Evolutionary conservation across 306 rosid genomes (phyloP), one percentile per base, ranked within the genome.

Genomic region (Vicia faba): DNA sequence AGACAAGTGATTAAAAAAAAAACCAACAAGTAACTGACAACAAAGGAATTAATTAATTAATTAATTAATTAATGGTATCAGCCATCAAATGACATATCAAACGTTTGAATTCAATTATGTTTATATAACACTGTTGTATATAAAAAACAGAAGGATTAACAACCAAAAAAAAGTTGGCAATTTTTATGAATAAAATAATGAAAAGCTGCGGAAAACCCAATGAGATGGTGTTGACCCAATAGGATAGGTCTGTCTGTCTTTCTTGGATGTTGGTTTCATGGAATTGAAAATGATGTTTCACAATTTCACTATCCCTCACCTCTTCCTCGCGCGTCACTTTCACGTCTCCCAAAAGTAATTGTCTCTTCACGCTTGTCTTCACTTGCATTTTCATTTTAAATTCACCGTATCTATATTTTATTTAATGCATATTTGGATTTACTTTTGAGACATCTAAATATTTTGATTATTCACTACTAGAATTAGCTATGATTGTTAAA

Each of bases 261-360:
- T 66, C 66, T 72, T 59, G 81, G 70, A 77, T n/a, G 75, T 75
- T 78, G 83, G 83, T 66, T 81, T 85, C 73, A 75, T 18, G 54
- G 23, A 46, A 48, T 19, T 20, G 58, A 51, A 74, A 69, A 65
- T 81, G 74, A 75, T 75, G 79, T 71, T 51, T 54, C 79, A 19
- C 26, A 43, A 1, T 68, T 35, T 61, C 25, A 35, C 56, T 18
- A 73, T 38, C 26, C 6, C 11, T 9, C 44, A 11, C 66, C 3
- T 2, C 55, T 9, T n/a, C 26, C 55, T 4, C 8, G 78, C 75
- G 82, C 82, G 71, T 79, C 29, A 2, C 63, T 13, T 53, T 2
- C 79, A 53, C 48, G 15, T 31, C 9, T 45, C 16, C 14, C 15
- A 11, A 16, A 1, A 5, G 10, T 5, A 8, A 50, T 31, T 59